These are phyloP conservation scores for Usnea hakonensis DNA, from an alignment of 495 filamentous ascomycete species.

Conservation along the genomic window DNA sequence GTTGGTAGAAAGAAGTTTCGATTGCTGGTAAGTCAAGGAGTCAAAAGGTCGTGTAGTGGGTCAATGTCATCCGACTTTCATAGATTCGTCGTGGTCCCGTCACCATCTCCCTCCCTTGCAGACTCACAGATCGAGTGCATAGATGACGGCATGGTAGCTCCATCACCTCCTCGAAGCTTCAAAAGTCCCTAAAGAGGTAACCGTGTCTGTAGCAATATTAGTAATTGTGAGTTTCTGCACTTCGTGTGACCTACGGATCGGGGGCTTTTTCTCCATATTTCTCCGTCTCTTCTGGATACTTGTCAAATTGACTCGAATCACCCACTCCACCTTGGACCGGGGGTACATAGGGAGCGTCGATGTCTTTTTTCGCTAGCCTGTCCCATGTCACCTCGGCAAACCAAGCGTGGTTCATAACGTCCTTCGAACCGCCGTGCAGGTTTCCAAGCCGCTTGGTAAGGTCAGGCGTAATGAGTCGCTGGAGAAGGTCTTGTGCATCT, in stretches of 20 bases:
- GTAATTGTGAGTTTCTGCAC: conserved; percentile 3
- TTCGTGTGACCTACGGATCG: conserved; percentile 65
- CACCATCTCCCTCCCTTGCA: neutral
- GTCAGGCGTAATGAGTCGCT: conserved; percentile 87
- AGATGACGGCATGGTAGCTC: neutral
- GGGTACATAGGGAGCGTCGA: conserved; percentile 97
- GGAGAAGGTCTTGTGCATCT: conserved; percentile 85
- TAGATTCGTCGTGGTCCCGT: conserved; percentile 4
- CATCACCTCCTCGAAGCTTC: neutral
- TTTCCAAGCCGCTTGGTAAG: conserved; percentile 94
- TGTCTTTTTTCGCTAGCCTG: conserved; percentile 83
- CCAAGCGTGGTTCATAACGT: conserved; percentile 94
- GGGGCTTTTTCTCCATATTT: conserved; percentile 68
- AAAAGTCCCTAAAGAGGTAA: conserved; percentile 65
- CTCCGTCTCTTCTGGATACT: conserved; percentile 94
- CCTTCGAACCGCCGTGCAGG: conserved; percentile 80
- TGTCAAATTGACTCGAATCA: conserved; percentile 95
- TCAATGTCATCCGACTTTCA: neutral
- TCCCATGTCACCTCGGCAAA: conserved; percentile 99
- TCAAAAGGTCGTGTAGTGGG: neutral
- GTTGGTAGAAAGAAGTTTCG: conserved; percentile 1
- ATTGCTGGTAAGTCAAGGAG: neutral
- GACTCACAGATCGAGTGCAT: neutral
- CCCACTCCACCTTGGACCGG: conserved; percentile 87
- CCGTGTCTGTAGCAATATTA: conserved; percentile 47